Percentiles rank a stretch among this genome's conserved stretches.
phyloP scores from a whole-genome alignment of 176 grass and related monocot species.

The Eragrostis curvula region DNA sequence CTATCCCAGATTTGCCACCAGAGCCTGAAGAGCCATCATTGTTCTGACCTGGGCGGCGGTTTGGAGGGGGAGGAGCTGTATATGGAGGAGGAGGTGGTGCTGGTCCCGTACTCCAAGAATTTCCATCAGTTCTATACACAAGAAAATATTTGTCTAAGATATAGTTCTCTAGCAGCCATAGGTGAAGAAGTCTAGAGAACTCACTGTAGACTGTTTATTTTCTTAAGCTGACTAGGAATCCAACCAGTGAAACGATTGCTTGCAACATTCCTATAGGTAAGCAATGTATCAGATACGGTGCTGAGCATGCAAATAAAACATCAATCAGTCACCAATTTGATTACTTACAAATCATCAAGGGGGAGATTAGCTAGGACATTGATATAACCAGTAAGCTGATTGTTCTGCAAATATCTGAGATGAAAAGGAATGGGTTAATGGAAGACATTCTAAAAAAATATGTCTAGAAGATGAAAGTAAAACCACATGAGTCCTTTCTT shows the following conservation, averaged over 20 bases:
- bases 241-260: constrained; percentile 94
- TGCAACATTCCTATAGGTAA: constrained; percentile 76
- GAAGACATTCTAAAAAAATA: constrained; percentile 11
- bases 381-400: constrained; percentile 86
- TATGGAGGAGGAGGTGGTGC: constrained; percentile 93
- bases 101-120: constrained; percentile 85
- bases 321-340: not conserved
- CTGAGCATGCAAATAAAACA: constrained; percentile 33
- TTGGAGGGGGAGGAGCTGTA: constrained; percentile 76
- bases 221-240: constrained; percentile 90
- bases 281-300: constrained; percentile 43
- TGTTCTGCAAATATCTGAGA: constrained; percentile 90
- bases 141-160: constrained; percentile 27
- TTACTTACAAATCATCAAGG: constrained; percentile 83
- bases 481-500: constrained; percentile 38
- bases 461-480: constrained; percentile 25
- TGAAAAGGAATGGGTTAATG: constrained; percentile 37
- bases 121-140: constrained; percentile 79
- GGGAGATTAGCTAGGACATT: constrained; percentile 82
- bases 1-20: constrained; percentile 68
- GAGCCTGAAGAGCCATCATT: constrained; percentile 51
- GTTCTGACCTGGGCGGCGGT: constrained; percentile 61
- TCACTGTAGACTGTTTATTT: constrained; percentile 95
- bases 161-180: constrained; percentile 29
- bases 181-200: constrained; percentile 44